Evolutionary conservation across 352 stramenopile genomes (phyloP).

Genomic region (Phytophthora capsici): DNA sequence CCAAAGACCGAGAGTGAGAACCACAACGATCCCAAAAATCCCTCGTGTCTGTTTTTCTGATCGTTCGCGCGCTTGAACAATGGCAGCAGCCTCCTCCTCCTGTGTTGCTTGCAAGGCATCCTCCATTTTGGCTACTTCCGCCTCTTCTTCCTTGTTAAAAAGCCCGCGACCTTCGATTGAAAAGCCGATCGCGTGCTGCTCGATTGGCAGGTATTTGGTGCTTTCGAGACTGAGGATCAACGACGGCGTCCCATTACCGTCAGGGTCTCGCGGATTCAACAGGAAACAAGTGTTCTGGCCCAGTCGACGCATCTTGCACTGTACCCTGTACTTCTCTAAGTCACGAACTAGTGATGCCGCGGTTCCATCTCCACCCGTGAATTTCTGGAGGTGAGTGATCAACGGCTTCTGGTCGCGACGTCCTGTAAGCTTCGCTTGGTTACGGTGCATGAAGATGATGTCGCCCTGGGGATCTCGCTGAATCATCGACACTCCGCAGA

Average conservation of each 20-base stretch:
- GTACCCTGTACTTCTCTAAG: conserved; percentile 77
- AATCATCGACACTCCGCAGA: conserved; percentile 85
- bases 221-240: conserved; percentile 62
- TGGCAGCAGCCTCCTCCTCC: conserved; percentile 38
- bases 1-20: conserved; percentile 34
- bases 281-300: conserved; percentile 75
- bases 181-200: conserved; percentile 80
- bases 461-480: conserved; percentile 75
- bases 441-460: conserved; percentile 84
- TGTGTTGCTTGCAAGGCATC: conserved; percentile 43
- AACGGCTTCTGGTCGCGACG: conserved; percentile 59
- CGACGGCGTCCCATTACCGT: conserved; percentile 52
- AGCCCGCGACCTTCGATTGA: conserved; percentile 77
- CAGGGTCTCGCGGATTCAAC: conserved; percentile 49
- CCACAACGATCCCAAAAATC: conserved; percentile 27
- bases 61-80: conserved; percentile 29
- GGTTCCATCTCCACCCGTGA: conserved; percentile 71
- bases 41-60: conserved; percentile 31
- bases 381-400: conserved; percentile 81
- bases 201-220: conserved; percentile 60
- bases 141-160: conserved; percentile 62
- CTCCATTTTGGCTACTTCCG: conserved; percentile 61
- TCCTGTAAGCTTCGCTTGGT: conserved; percentile 80
- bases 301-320: conserved; percentile 63
- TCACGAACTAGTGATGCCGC: conserved; percentile 53